Base-by-base conservation (phyloP, 805 yeast genomes). In the Hanseniaspora clermontiae region DNA sequence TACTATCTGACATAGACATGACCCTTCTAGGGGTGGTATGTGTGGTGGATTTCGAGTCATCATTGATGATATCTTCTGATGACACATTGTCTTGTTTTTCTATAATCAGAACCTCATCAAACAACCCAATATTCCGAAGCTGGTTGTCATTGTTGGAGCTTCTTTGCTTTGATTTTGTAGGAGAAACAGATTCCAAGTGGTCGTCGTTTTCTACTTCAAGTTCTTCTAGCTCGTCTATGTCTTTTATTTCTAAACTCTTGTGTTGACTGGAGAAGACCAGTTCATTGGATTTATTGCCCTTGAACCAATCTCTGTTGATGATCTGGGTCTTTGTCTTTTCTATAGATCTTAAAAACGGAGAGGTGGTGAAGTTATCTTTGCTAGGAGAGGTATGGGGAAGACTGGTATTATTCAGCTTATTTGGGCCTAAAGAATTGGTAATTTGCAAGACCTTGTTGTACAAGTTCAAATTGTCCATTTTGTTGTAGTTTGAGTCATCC, bases 371-470 rank as follows among this genome's bases (percentile, higher is more conserved):
- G 24, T 27, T 43, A 15, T 43, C 48, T 17, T 43, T 29, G 17
- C 14, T 43, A 48, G 31, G 40, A 10, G 43, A 40, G 12, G 43
- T 40, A 19, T 40, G 43, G 11, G 20, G 43, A 14, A 40, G 24
- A 20, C 20, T 43, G 36, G 29, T 15, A 5, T 11, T 43, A 14
- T 27, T 43, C 29, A 29, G 29, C 37, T 43, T 43, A 14, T 38
- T 20, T 20, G 19, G 36, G 38, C 15, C 12, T 8, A 36, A 29
- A 0, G 70, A 65, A 49, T 66, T 66, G 0, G 71, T 71, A 48
- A 68, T 66, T 2, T 69, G 61, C 42, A 63, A 65, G 0, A 68
- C 71, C 1, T 71, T 68, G 51, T 66, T 66, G 53, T 68, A 69
- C 20, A 69, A 45, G 55, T 69, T 67, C 40, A 69, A 56, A 51